Evolutionary conservation across 345 rosid genomes (phyloP), one percentile per base, ranked within the genome.

Genomic region (Dipteronia dyeriana): DNA sequence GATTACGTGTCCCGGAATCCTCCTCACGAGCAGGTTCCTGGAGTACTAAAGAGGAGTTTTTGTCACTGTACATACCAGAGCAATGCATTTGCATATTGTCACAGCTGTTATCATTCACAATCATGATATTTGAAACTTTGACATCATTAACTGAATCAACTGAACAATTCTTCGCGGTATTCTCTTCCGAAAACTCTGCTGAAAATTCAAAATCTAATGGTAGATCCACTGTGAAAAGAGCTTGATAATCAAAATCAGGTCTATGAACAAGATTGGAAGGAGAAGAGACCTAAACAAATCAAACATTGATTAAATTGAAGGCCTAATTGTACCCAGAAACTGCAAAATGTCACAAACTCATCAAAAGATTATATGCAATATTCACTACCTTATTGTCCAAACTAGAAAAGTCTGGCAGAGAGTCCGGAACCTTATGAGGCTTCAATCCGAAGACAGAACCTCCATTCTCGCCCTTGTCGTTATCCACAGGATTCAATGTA

Each of bases 331-430:
- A 12, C 14, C 14, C 13, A 49, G 17, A n/a, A n/a, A n/a, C n/a
- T 26, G 26, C 26, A 26, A 26, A 26, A 26, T 26, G 26, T 26
- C 26, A 26, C 26, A 49, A 49, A 9, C 51, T n/a, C 2, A 17
- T 16, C 6, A 34, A 34, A 34, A 34, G 38, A 34, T 34, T 34
- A 20, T 38, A 38, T 66, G 49, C 49, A 34, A 20, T 0, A 8
- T 41, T 34, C 38, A 41, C 39, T 77, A 87, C 94, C 90, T 81
- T 87, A 77, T 81, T 65, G 19, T 79, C 84, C 3, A 65, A 74
- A 43, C 73, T 68, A 38, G 85, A 77, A 69, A 83, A 80, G 38
- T 56, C 75, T 1, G 56, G 75, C 22, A 67, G 31, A 51, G 79
- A 73, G 73, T 71, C 75, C 39, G 62, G 43, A 77, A 60, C 70